phyloP scores from a whole-genome alignment of 139 green algal species.

The Dunaliella sp. region DNA sequence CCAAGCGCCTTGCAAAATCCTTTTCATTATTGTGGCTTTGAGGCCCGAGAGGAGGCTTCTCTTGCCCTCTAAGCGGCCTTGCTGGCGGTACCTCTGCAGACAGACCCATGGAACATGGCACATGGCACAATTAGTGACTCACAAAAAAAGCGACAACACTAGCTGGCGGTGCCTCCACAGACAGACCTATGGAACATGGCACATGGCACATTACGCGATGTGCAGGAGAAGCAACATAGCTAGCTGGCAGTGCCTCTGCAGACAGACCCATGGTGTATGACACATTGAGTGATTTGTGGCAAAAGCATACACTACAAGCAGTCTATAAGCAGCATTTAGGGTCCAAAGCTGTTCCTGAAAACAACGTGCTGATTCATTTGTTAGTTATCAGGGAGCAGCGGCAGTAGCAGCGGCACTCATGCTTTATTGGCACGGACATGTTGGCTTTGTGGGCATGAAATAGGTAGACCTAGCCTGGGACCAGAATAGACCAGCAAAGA shows the following conservation, averaged over 20 bases:
- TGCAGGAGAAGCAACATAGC: too few relatives aligned
- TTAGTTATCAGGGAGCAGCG: too few relatives aligned
- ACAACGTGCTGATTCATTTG: background rate
- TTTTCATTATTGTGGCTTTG: constrained; percentile 49
- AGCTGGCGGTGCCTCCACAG: too few relatives aligned
- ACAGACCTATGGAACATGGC: background rate
- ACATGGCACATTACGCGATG: too few relatives aligned
- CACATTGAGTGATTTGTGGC: background rate
- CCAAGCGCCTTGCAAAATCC: constrained; percentile 34
- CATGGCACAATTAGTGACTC: background rate
- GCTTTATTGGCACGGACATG: too few relatives aligned
- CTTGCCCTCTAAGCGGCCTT: constrained; percentile 5
- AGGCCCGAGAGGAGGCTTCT: background rate
- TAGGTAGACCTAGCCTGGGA: too few relatives aligned
- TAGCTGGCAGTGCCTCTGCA: background rate
- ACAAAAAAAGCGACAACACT: background rate
- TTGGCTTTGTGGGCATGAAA: too few relatives aligned
- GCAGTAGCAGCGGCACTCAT: too few relatives aligned
- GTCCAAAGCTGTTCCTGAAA: too few relatives aligned
- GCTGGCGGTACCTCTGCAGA: background rate
- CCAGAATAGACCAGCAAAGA: too few relatives aligned
- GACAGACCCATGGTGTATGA: background rate
- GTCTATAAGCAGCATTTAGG: too few relatives aligned
- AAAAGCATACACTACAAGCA: background rate
- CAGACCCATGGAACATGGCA: background rate